Evolutionary conservation across 345 rosid genomes (phyloP).

Genomic region (Populus euphratica): DNA sequence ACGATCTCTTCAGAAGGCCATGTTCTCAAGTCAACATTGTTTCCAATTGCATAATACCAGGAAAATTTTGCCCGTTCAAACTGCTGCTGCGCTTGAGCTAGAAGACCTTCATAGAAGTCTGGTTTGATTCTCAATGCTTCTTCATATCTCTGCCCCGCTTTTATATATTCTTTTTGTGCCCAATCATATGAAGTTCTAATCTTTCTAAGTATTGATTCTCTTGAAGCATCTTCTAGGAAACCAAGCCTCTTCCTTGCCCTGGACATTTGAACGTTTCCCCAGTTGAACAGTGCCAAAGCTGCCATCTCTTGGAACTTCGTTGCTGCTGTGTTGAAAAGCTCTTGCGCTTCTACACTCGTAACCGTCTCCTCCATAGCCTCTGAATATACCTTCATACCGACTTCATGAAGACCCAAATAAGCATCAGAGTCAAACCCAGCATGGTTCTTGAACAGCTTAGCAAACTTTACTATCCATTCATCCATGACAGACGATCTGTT

Average conservation of each 20-base stretch:
- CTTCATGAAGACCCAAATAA: conserved; percentile 72
- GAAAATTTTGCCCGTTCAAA: conserved; percentile 90
- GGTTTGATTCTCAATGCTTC: conserved; percentile 79
- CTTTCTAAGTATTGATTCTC: conserved; percentile 50
- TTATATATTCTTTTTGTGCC: conserved; percentile 49
- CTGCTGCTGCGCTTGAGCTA: conserved; percentile 73
- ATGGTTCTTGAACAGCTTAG: conserved; percentile 68
- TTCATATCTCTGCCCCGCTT: conserved; percentile 63
- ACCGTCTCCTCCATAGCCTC: conserved; percentile 92
- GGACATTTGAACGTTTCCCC: conserved; percentile 88
- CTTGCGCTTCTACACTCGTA: conserved; percentile 83
- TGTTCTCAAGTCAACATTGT: conserved; percentile 49
- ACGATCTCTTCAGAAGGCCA: conserved; percentile 55
- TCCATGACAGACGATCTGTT: conserved; percentile 44
- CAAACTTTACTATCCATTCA: conserved; percentile 83
- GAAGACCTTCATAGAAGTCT: conserved; percentile 61
- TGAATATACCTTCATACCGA: conserved; percentile 72
- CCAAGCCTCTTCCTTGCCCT: conserved; percentile 69
- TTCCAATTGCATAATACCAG: conserved; percentile 69
- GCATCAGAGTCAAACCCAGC: conserved; percentile 68
- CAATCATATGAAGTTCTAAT: conserved; percentile 55
- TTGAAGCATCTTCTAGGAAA: conserved; percentile 49
- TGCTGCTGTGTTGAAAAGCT: conserved; percentile 61
- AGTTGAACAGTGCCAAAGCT: conserved; percentile 77
- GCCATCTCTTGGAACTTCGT: conserved; percentile 83